Evolutionary conservation across 768 basidiomycete species (phyloP).

Genomic region (Mrakia blollopis): DNA sequence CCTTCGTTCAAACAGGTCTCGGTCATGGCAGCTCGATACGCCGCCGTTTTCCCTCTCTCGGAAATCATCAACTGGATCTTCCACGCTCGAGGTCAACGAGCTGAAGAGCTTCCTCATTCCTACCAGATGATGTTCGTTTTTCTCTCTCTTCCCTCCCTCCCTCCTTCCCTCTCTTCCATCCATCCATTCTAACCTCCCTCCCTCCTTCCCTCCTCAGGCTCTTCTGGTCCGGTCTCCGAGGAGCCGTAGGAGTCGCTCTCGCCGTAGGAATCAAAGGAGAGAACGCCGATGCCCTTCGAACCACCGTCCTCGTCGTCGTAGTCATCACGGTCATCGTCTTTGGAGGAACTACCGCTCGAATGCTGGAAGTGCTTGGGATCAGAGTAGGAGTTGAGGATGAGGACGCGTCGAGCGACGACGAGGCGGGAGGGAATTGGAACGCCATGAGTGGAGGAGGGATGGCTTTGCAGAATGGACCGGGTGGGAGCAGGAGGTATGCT

Average conservation of each 20-base stretch:
- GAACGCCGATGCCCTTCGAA: slow-evolving; percentile 83
- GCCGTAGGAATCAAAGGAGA: slow-evolving; percentile 93
- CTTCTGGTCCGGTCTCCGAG: slow-evolving; percentile 95
- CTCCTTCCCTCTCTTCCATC: neutral
- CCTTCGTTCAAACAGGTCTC: slow-evolving; percentile 52
- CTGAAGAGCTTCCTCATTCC: slow-evolving; percentile 88
- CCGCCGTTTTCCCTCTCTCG: slow-evolving; percentile 90
- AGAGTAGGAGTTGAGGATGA: slow-evolving; percentile 93
- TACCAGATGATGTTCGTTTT: slow-evolving; percentile 82
- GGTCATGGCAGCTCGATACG: slow-evolving; percentile 90
- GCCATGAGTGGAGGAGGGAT: slow-evolving; percentile 9
- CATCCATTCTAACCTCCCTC: neutral
- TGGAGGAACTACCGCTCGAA: slow-evolving; percentile 92
- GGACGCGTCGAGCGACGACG: slow-evolving; percentile 54
- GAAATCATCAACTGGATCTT: slow-evolving; percentile 92
- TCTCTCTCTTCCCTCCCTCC: slow-evolving; percentile 20
- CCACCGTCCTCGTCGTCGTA: slow-evolving; percentile 90
- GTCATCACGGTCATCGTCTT: slow-evolving; percentile 91
- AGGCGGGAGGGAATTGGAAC: slow-evolving; percentile 36
- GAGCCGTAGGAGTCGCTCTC: slow-evolving; percentile 95
- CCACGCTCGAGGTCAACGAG: slow-evolving; percentile 69
- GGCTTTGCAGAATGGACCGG: slow-evolving; percentile 22
- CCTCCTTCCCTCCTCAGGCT: slow-evolving; percentile 41
- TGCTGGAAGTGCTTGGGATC: slow-evolving; percentile 96
- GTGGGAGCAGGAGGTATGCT: slow-evolving; percentile 11